These are phyloP conservation scores for Eucalyptus marginata DNA, from an alignment of 345 rosid species.

Conservation along the genomic window DNA sequence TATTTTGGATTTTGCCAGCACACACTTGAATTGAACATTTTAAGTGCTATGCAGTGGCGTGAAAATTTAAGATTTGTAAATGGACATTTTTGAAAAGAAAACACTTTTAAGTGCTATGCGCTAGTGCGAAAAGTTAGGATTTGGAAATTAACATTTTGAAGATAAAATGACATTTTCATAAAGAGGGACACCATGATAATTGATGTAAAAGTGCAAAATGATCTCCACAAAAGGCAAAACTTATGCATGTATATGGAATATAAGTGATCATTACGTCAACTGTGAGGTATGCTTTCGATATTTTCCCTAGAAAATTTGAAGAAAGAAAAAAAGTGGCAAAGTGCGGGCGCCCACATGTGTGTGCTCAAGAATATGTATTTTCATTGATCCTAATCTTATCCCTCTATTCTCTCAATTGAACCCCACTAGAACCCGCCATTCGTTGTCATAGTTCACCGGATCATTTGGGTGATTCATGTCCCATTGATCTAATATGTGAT, in stretches of 20 bases:
- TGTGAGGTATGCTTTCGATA: neutral
- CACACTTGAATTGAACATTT: too few species aligned
- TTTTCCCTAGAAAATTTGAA: neutral
- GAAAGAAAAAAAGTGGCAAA: neutral
- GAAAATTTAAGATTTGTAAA: too few species aligned
- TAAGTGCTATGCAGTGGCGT: too few species aligned
- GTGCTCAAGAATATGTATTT: neutral
- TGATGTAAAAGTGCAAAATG: neutral
- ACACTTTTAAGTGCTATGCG: too few species aligned
- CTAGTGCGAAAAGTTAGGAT: too few species aligned
- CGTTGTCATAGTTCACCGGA: neutral
- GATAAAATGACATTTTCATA: neutral
- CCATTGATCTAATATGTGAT: neutral
- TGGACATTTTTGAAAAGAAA: too few species aligned
- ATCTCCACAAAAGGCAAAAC: neutral
- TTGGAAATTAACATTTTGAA: neutral
- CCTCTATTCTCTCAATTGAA: neutral
- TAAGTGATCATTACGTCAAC: neutral
- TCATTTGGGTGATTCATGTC: neutral
- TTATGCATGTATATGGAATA: neutral
- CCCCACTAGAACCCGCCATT: neutral
- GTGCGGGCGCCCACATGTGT: fast-evolving
- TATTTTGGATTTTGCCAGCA: too few species aligned
- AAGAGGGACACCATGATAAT: neutral
- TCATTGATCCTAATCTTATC: neutral